A percentile compares a stretch with the other conserved stretches of the same genome.
Conservation (phyloP, 1,284 basidiomycete genomes). For the Pyrrhoderma noxium region DNA sequence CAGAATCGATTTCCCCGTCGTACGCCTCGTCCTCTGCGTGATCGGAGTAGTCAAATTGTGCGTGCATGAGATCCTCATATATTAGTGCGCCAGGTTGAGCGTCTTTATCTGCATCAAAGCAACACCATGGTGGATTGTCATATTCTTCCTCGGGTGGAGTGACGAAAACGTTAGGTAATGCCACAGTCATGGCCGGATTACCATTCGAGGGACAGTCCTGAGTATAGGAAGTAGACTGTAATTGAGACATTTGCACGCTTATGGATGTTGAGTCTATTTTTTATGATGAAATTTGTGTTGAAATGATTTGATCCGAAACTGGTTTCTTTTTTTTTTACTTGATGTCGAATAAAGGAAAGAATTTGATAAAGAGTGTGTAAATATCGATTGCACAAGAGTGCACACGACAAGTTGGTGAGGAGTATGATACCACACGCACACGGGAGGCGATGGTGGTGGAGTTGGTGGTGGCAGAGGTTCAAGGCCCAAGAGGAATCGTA, state of each 20-base stretch:
- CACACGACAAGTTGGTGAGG: slow-evolving; percentile 10
- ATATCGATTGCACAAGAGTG: not conserved
- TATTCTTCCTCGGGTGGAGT: slow-evolving; percentile 67
- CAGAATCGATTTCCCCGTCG: not conserved
- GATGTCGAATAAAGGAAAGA: not conserved
- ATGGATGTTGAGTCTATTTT: not conserved
- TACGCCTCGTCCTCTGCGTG: slow-evolving; percentile 13
- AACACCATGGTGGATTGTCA: slow-evolving; percentile 52
- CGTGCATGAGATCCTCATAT: slow-evolving; percentile 11
- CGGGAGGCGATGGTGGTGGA: too few species aligned
- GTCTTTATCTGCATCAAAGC: slow-evolving; percentile 48
- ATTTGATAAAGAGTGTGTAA: slow-evolving; percentile 1
- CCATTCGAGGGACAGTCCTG: not conserved
- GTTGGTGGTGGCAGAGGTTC: not conserved
- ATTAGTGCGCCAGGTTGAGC: slow-evolving; percentile 16
- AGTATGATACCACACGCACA: not conserved
- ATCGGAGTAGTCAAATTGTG: slow-evolving; percentile 12
- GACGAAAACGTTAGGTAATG: slow-evolving; percentile 52
- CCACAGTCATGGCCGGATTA: not conserved
- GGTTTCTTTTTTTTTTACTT: not conserved
- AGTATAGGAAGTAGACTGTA: not conserved
- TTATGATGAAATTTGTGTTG: not conserved
- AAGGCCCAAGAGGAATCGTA: not conserved
- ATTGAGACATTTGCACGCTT: not conserved
- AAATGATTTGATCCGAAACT: not conserved